A percentile compares a stretch with the other conserved stretches of the same genome.
phyloP scores from a whole-genome alignment of 1,284 basidiomycete genomes.

The Bjerkandera adusta region DNA sequence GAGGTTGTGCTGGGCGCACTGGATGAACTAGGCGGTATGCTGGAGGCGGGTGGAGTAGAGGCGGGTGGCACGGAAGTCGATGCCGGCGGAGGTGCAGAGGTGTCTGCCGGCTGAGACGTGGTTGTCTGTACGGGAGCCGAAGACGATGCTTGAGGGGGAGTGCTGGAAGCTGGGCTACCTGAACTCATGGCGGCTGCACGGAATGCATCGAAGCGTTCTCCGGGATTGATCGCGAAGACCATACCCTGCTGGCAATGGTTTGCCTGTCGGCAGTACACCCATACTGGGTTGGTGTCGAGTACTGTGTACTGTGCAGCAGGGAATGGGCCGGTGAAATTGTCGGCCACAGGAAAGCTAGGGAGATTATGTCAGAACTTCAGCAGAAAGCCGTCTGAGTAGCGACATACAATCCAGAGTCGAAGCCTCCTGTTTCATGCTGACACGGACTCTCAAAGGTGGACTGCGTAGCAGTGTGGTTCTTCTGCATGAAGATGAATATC shows the following conservation, averaged over 20 bases:
- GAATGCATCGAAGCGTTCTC: slow-evolving; percentile 49
- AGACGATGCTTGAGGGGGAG: slow-evolving; percentile 22
- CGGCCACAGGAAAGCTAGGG: slow-evolving; percentile 48
- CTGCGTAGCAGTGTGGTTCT: slow-evolving; percentile 66
- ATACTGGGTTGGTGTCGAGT: slow-evolving; percentile 47
- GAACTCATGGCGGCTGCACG: slow-evolving; percentile 42
- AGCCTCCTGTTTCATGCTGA: slow-evolving; percentile 37
- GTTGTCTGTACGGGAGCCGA: slow-evolving; percentile 25
- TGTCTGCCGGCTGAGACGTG: slow-evolving; percentile 16
- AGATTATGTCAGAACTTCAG: background rate
- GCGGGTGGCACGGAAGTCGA: slow-evolving; percentile 13
- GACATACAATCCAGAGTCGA: slow-evolving; percentile 59
- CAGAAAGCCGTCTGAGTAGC: background rate
- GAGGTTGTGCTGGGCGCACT: too few species aligned
- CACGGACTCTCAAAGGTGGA: slow-evolving; percentile 55
- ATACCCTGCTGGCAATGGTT: slow-evolving; percentile 53
- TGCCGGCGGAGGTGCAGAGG: slow-evolving; percentile 25
- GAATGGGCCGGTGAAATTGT: slow-evolving; percentile 41
- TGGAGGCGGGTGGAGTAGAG: background rate
- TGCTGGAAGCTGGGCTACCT: slow-evolving; percentile 19
- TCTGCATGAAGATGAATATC: slow-evolving; percentile 53
- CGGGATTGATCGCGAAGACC: slow-evolving; percentile 66
- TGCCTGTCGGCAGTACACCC: slow-evolving; percentile 53
- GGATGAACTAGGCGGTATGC: background rate
- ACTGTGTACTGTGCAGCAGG: slow-evolving; percentile 43